Base-by-base conservation (phyloP, 495 filamentous ascomycete species). In the Penicillium lagena region DNA sequence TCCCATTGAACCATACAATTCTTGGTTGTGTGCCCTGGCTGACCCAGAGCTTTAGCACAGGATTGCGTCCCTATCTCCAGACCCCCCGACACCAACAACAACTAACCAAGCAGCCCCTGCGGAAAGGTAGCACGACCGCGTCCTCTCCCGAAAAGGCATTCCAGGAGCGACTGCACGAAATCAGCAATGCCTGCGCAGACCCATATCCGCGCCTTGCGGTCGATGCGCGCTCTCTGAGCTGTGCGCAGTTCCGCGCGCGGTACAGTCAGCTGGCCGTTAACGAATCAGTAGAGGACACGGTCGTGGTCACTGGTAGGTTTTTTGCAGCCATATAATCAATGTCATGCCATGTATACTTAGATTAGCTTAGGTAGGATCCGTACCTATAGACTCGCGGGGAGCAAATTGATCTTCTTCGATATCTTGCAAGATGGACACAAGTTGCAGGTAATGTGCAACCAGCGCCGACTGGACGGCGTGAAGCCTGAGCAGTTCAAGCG, bases 321-420 rank as follows among this genome's bases (percentile, higher is more conserved):
- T 43, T 52, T 37, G 9, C 32, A 22, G 22, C 22, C 22, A 22
- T 6, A 22, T 22, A 22, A 4, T 50, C 43, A 45, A 46, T 50
- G 42, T 46, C 45, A 34, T 34, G 32, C 32, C 32, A 34, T 35
- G 38, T 64, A 64, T 73, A 73, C 70, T 73, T 73, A 73, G 68
- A 67, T 62, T 52, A 58, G 62, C 36, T 49, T 71, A 87, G 84
- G 84, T 70, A 85, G 84, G 59, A 72, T 88, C 50, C 71, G 61
- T 63, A 75, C 73, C 38, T 68, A 69, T 53, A 79, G 78, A 59
- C 70, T 67, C 46, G 71, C 73, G 40, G 81, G 77, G 44, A 80
- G 75, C 54, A 87, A 85, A 66, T 81, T 98, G 59, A 72, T 86
- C 35, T 98, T 98, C 64, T 66, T 96, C 51, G 85, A 91, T 64